A percentile compares a stretch with the other conserved stretches of the same genome.
Evolutionary conservation across 1,139 yeast species (phyloP).

Genomic region (Scheffersomyces cryptocercus): DNA sequence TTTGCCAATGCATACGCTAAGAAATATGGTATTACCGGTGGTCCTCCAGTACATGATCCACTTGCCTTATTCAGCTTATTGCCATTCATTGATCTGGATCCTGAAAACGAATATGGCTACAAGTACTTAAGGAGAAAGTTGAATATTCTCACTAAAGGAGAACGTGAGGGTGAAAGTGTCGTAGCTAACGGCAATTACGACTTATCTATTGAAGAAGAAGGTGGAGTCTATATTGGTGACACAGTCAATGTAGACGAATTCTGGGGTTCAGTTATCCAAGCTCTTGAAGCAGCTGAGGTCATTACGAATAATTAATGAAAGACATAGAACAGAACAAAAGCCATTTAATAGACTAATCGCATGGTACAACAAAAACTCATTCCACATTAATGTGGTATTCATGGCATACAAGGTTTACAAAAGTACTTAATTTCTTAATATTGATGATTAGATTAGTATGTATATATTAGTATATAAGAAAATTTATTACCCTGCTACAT

Average conservation of each 20-base stretch:
- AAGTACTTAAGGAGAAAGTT: conserved; percentile 30
- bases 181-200: conserved; percentile 34
- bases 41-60: conserved; percentile 87
- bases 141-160: conserved; percentile 29
- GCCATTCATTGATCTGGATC: conserved; percentile 37
- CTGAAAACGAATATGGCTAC: conserved; percentile 30
- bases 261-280: conserved; percentile 51
- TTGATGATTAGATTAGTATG: no score
- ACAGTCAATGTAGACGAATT: conserved; percentile 47
- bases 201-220: conserved; percentile 24
- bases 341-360: no score
- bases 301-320: background rate
- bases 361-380: no score
- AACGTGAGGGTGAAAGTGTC: conserved; percentile 33
- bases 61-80: conserved; percentile 64
- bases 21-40: conserved; percentile 46
- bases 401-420: no score
- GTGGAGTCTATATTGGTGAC: conserved; percentile 48
- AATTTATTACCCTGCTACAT: no score
- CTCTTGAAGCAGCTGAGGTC: conserved; percentile 30
- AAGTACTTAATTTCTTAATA: no score
- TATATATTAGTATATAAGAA: no score
- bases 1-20: conserved; percentile 43
- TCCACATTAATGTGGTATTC: no score
- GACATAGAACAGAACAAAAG: background rate